Percentiles rank a stretch among this genome's conserved stretches.
These are phyloP conservation scores for Rhodotorula sp. DNA, from an alignment of 1,284 basidiomycete species.

Conservation along the genomic window DNA sequence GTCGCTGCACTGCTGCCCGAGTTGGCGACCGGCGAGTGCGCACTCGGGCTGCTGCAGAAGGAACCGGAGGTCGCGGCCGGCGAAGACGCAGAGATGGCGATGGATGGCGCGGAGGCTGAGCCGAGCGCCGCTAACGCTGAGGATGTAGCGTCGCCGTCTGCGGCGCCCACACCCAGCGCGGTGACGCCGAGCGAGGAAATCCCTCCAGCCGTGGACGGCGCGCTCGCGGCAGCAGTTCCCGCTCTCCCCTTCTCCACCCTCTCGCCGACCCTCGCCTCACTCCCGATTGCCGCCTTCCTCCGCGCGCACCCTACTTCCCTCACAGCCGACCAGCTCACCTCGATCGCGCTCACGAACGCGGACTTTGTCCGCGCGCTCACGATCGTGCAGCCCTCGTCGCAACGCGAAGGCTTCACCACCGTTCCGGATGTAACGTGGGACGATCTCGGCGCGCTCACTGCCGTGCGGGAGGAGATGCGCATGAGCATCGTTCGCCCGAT, in stretches of 20 bases:
- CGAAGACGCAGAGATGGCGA: slow-evolving; percentile 46
- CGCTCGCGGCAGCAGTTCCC: slow-evolving; percentile 35
- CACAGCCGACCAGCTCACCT: slow-evolving; percentile 71
- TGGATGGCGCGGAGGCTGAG: slow-evolving; percentile 48
- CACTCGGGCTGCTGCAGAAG: slow-evolving; percentile 9
- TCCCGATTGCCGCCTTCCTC: slow-evolving; percentile 86
- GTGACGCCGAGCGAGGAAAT: slow-evolving; percentile 10
- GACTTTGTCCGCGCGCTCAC: slow-evolving; percentile 81
- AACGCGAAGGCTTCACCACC: slow-evolving; percentile 95
- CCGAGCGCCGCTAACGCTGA: background rate
- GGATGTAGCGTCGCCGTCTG: background rate
- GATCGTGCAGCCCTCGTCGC: slow-evolving; percentile 90
- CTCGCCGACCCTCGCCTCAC: slow-evolving; percentile 54
- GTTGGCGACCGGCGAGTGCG: slow-evolving; percentile 21
- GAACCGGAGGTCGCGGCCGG: background rate
- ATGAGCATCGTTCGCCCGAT: slow-evolving; percentile 99
- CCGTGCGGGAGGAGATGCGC: slow-evolving; percentile 83
- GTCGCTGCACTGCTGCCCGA: slow-evolving; percentile 12
- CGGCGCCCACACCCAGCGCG: background rate
- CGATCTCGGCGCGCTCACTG: slow-evolving; percentile 88
- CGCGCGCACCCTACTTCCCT: slow-evolving; percentile 79
- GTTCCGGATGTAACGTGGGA: slow-evolving; percentile 94
- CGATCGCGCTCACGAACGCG: slow-evolving; percentile 63
- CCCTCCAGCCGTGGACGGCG: background rate
- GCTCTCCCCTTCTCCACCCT: slow-evolving; percentile 56